Evolutionary conservation across 345 rosid species (phyloP), one percentile per base, ranked within the genome.

Genomic region (Euphorbia pulcherrima): DNA sequence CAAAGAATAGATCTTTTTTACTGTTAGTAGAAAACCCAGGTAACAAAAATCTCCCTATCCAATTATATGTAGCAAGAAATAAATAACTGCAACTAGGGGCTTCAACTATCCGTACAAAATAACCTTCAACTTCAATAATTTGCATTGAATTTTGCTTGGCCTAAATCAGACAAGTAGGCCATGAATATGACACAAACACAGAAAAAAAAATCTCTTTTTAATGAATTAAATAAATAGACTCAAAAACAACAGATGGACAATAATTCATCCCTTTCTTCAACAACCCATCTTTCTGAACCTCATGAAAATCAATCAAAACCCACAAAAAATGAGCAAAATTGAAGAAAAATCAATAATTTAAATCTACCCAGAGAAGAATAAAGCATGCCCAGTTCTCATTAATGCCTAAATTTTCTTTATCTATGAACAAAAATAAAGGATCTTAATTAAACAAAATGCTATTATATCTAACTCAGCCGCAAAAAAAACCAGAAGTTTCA

Each of bases 381-480:
- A 39, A 39, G 6, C 23, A 29, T 20, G 16, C 58, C 27, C 29
- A 50, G 58, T 21, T 29, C 44, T 1, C 10, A 39, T 4, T 1
- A 39, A 37, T 37, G 29, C 52, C 8, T 55, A 6, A 6, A 28
- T 9, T 39, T 23, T 61, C 39, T 52, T 28, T 20, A 28, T 59
- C 47, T 24, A 41, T 56, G n/a, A 54, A 4, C 29, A 64, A 51
- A 48, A 63, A 27, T 40, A 66, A 58, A 55, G 64, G 39, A 41
- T n/a, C 21, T 56, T 16, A 30, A 67, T 60, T 55, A 33, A 65
- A 47, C 77, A 68, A 78, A 79, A 40, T 58, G 70, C 62, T 72
- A 61, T 64, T 72, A 61, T 66, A 68, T 67, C 78, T 65, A 81
- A 69, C 81, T 60, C 68, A 69, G 81, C 56, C 37, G 69, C 63